Evolutionary conservation across 1,284 basidiomycete genomes (phyloP), one percentile per base, ranked within the genome.

Genomic region (Leccinum variabile): DNA sequence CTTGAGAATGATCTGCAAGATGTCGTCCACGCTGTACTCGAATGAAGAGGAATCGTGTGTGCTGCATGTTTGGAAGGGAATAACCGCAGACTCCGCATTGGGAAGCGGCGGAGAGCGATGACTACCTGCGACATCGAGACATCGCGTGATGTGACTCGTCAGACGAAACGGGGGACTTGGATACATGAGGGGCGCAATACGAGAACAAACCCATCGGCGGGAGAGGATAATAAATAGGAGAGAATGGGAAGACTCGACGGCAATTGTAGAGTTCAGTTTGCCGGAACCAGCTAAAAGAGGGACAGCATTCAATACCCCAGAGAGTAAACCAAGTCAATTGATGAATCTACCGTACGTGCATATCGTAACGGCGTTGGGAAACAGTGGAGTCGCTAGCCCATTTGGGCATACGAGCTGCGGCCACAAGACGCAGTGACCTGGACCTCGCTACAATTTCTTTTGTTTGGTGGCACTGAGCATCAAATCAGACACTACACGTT

Each of bases 1-100:
- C 64, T 81, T 85, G 69, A 88, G 83, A 65, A 90, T 85, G 62
- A 84, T 83, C 70, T 85, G 81, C 72, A 87, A 81, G 62, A 87
- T 84, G 61, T 85, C 82, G 44, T 74, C 64, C 62, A 72, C 67
- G 63, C 64, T 69, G 64, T 70, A 59, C 33, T 11, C 65, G 18
- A 35, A 54, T 18, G 67, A 59, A 14, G 63, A 46, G 2, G 52
- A 56, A 58, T 68, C 65, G 54, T 63, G 67, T 30, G 56, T 62
- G 50, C 61, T 55, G 58, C 62, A 25, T 52, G 63, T 39, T 57
- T 49, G 39, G 56, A 41, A 55, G 25, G 60, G 62, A 16, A 32
- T 54, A 25, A 32, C 35, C 35, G 56, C 56, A 53, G 62, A 46
- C 4, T 64, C 66, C 62, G 59, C 61, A 50, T 63, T 22, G 44